phyloP scores from a whole-genome alignment of 2,329 filamentous ascomycete species.

The Aspergillus chevalieri region DNA sequence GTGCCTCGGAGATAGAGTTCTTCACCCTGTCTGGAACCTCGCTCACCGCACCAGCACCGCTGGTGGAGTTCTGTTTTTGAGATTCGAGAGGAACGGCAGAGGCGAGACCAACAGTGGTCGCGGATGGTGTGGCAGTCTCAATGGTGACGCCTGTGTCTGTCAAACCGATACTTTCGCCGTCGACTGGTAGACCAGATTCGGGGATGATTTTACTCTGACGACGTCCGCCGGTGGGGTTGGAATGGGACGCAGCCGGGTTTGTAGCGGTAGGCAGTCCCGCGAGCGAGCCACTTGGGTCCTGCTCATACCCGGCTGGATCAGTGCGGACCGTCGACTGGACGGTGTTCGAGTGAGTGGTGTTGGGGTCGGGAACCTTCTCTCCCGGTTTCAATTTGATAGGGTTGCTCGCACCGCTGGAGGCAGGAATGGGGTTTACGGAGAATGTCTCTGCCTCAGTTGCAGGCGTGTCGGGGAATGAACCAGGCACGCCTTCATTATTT shows the following conservation, averaged over 20 bases:
- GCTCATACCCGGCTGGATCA: constrained; percentile 82
- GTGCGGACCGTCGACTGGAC: constrained; percentile 60
- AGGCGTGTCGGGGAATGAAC: constrained; percentile 69
- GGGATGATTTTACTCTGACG: constrained; percentile 60
- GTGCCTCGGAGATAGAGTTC: constrained; percentile 45
- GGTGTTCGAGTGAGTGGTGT: constrained; percentile 60
- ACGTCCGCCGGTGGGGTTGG: constrained; percentile 6
- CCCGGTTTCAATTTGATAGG: constrained; percentile 73
- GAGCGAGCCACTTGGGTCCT: constrained; percentile 51
- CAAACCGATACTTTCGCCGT: constrained; percentile 30
- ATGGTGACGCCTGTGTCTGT: constrained; percentile 50
- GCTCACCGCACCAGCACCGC: constrained; percentile 9
- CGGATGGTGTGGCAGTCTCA: constrained; percentile 45
- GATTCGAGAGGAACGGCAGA: constrained; percentile 40
- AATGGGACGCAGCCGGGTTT: neutral
- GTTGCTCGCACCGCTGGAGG: constrained; percentile 59
- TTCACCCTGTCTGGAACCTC: constrained; percentile 41
- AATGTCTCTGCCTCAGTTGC: constrained; percentile 41
- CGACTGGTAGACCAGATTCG: constrained; percentile 72
- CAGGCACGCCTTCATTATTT: constrained; percentile 45
- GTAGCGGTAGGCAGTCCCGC: constrained; percentile 23
- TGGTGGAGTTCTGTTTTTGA: constrained; percentile 17
- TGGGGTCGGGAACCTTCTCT: constrained; percentile 68
- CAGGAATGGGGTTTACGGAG: constrained; percentile 54
- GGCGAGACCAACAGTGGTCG: constrained; percentile 43